Percentiles rank a stretch among this genome's conserved stretches.
Conservation (phyloP, 2,329 filamentous ascomycete genomes). For the Colletotrichum endophyticum region DNA sequence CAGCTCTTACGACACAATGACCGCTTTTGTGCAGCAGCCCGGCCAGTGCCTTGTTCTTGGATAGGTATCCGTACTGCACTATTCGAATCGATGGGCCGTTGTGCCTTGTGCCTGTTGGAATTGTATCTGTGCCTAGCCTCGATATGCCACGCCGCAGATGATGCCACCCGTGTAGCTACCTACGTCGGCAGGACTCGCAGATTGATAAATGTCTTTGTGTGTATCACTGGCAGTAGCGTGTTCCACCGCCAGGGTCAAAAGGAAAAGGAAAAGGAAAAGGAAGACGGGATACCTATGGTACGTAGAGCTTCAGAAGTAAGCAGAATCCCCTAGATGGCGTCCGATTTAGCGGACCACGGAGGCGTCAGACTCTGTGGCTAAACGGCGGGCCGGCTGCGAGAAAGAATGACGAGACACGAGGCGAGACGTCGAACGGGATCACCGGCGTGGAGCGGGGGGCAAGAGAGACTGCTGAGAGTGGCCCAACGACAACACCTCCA, state of each 20-base stretch:
- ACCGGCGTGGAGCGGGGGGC: neutral
- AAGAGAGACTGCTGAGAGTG: neutral
- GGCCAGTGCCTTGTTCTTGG: neutral
- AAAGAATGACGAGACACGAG: slow-evolving; percentile 4
- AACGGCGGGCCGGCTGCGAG: slow-evolving; percentile 2
- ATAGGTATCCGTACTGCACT: neutral
- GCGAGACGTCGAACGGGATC: neutral
- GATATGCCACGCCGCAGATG: neutral
- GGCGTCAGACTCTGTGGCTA: neutral
- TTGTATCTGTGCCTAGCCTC: neutral
- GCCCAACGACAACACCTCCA: neutral
- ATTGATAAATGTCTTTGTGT: neutral
- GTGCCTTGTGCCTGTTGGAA: neutral
- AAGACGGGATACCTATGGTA: neutral
- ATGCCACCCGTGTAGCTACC: neutral
- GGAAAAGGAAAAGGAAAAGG: neutral
- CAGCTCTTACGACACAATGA: neutral
- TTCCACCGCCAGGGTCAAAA: neutral
- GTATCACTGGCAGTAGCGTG: neutral
- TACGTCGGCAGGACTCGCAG: neutral
- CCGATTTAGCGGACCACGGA: neutral
- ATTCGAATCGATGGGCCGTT: neutral
- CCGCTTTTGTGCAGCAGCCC: slow-evolving; percentile 8
- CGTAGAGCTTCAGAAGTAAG: neutral
- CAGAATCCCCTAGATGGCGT: neutral